A percentile compares a stretch with the other conserved stretches of the same genome.
phyloP scores from a whole-genome alignment of 1,284 basidiomycete genomes.

The Sphaerobolus stellatus region DNA sequence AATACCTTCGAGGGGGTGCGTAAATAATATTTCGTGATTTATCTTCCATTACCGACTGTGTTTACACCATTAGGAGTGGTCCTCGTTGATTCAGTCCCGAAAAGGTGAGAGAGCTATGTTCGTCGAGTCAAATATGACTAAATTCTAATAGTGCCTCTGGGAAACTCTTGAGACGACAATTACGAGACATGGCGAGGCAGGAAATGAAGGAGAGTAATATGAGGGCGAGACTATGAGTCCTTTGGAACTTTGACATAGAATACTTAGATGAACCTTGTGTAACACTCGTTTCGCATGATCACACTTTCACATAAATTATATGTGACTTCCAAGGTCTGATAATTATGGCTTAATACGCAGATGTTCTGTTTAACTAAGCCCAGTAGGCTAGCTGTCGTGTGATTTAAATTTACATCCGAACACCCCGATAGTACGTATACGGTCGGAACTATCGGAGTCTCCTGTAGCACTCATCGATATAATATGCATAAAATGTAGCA shows the following conservation, averaged over 20 bases:
- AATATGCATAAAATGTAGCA: too few relatives aligned
- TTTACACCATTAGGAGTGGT: neutral
- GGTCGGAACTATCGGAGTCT: too few relatives aligned
- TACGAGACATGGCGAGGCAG: neutral
- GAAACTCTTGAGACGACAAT: neutral
- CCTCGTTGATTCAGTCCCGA: neutral
- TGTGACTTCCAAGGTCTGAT: too few relatives aligned
- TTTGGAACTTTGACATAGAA: slow-evolving; percentile 30
- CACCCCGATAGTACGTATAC: too few relatives aligned
- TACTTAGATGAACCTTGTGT: slow-evolving; percentile 44
- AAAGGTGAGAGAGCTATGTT: neutral
- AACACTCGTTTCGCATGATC: too few relatives aligned
- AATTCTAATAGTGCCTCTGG: neutral
- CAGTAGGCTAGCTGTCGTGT: too few relatives aligned
- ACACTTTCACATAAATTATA: too few relatives aligned
- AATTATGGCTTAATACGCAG: too few relatives aligned
- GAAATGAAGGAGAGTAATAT: slow-evolving; percentile 10
- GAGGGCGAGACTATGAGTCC: slow-evolving; percentile 21
- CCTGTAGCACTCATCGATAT: too few relatives aligned
- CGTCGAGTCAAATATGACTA: neutral
- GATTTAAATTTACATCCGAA: too few relatives aligned
- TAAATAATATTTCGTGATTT: neutral
- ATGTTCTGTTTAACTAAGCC: too few relatives aligned
- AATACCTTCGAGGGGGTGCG: slow-evolving; percentile 57
- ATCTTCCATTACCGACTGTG: neutral